Base-by-base conservation (phyloP, 768 basidiomycete species). In the Pholiota microspora region DNA sequence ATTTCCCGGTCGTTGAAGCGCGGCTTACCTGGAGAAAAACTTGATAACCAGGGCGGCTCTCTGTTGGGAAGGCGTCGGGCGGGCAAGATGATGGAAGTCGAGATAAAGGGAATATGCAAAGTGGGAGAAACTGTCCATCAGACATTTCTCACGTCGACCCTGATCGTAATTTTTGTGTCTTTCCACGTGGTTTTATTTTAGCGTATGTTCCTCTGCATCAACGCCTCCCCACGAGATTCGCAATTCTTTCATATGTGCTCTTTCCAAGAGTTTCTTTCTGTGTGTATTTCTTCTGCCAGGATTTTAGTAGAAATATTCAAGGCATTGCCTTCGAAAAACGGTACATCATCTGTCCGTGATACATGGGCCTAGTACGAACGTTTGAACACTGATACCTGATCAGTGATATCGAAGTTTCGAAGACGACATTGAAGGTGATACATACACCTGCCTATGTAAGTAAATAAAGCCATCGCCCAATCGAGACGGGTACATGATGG, bases 101-200 rank as follows among this genome's bases (percentile, higher is more conserved):
- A 23, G 25, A 38, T 24, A 25, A 36, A 50, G 36, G 36, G 21
- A 23, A 16, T 23, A 10, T 23, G 21, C 18, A 31, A 31, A 25
- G 35, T 38, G 35, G n/a, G 25, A 44, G 34, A 51, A 51, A 34
- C n/a, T 50, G 49, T 38, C 49, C 34, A 51, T 42, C 42, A 31
- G 16, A 6, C 28, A 18, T 21, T 51, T 51, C 51, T 31, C 51
- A 51, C 51, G 51, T 27, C 7, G 51, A 23, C 51, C 51, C 51
- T 51, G 51, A 51, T 31, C 40, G 38, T 28, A 44, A 28, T 51
- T 51, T 51, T 51, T 51, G 21, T 36, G 10, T 29, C 16, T 40
- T 12, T 21, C 51, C 51, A 51, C 51, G 51, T 51, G 51, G 51
- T 18, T 24, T 40, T 21, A 1, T 7, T 31, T 44, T 32, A n/a